Evolutionary conservation across 345 rosid species (phyloP), one percentile per base, ranked within the genome.

Genomic region (Chamaenerion angustifolium): DNA sequence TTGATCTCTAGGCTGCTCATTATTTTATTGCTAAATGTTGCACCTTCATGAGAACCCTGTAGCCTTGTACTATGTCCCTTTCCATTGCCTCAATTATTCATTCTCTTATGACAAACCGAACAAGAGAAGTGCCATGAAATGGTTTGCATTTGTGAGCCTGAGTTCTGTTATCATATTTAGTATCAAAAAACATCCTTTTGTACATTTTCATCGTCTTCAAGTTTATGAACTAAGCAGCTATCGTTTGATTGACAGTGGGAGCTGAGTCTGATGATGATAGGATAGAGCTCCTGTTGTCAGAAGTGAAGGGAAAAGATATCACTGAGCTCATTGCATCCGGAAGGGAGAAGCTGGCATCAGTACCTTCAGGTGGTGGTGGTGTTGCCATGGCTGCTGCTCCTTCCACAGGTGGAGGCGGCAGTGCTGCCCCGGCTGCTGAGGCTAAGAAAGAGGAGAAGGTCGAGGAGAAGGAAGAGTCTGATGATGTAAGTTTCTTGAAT

Each of bases 301-400:
- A 77, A 70, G 80, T 85, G 3, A 66, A 64, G 46, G 97, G 93
- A 0, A 80, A 76, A 58, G 97, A 88, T 45, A 50, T 80, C 46
- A 66, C 88, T 1, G 97, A 88, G 60, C 61, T 88, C 18, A 68
- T 88, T 76, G 97, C 89, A 1, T 56, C 83, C 0, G 97, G 97
- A 14, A 66, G 86, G 72, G 93, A 85, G 71, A 88, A 85, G 72
- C 47, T 85, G 55, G 86, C 93, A 48, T 76, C 87, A 0, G 89
- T 85, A 0, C 95, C 95, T 1, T 58, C 67, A 0, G 88, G 83
- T 14, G 89, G 88, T 9, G 71, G 75, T 57, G 88, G 61, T 16
- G 80, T 48, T 8, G 81, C 52, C 40, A 16, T 40, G 10, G 52
- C 52, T 27, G 52, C 52, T 49, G 40, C 52, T 21, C 40, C 54